A percentile compares a stretch with the other conserved stretches of the same genome.
phyloP scores from a whole-genome alignment of 2,329 filamentous ascomycete genomes.

The Neofusicoccum umdonicola region DNA sequence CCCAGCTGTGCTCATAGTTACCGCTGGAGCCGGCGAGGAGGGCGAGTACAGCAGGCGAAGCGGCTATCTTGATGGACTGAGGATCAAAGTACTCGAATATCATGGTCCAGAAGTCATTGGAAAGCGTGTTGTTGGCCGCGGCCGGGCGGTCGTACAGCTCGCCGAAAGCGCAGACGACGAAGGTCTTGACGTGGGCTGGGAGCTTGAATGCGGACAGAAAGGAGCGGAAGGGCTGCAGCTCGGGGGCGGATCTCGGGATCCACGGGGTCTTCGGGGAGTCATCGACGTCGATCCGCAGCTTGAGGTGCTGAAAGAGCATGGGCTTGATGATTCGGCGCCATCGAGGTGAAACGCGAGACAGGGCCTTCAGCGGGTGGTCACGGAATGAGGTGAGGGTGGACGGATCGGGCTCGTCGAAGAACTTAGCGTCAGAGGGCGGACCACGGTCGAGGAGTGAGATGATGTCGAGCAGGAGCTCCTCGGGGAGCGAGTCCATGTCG shows the following conservation, averaged over 20 bases:
- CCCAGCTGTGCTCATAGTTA: constrained; percentile 59
- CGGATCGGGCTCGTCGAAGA: constrained; percentile 30
- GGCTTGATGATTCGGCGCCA: constrained; percentile 33
- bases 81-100: constrained; percentile 32
- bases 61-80: constrained; percentile 40
- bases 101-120: constrained; percentile 29
- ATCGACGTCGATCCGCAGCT: constrained; percentile 20
- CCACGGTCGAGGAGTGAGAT: constrained; percentile 29
- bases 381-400: constrained; percentile 22
- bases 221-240: constrained; percentile 19
- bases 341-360: constrained; percentile 33
- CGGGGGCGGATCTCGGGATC: background rate
- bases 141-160: background rate
- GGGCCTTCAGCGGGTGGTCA: constrained; percentile 22
- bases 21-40: constrained; percentile 49
- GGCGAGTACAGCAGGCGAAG: constrained; percentile 62
- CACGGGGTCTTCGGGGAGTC: background rate
- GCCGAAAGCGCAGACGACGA: constrained; percentile 45
- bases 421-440: constrained; percentile 33
- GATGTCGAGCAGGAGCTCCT: constrained; percentile 37
- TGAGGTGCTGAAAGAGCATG: constrained; percentile 31
- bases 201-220: constrained; percentile 25
- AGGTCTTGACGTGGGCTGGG: constrained; percentile 43
- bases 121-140: background rate
- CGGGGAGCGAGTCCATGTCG: constrained; percentile 32